Evolutionary conservation across 2,329 filamentous ascomycete species (phyloP).

Genomic region (Pyrenochaeta sp.): DNA sequence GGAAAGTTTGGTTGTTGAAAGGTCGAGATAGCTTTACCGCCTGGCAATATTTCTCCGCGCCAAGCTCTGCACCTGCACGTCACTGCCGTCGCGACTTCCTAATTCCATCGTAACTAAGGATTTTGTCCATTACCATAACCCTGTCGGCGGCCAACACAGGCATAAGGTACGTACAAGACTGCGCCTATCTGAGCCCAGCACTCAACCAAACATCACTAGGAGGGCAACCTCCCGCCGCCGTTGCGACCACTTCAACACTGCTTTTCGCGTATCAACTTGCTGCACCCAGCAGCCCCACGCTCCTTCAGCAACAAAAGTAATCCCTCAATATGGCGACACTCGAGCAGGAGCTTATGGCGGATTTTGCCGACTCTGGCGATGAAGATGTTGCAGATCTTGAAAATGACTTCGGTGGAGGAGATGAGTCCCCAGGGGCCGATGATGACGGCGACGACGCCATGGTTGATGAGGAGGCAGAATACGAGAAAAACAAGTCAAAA

Average conservation of each 20-base stretch:
- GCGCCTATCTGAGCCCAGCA: constrained; percentile 17
- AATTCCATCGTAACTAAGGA: neutral
- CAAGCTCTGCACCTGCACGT: constrained; percentile 27
- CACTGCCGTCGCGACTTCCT: constrained; percentile 17
- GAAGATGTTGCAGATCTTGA: constrained; percentile 47
- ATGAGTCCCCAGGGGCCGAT: constrained; percentile 45
- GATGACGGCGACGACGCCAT: constrained; percentile 69
- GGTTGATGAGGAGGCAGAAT: constrained; percentile 67
- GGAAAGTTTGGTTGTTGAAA: constrained; percentile 14
- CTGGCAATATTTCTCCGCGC: constrained; percentile 30
- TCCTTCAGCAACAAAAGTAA: neutral
- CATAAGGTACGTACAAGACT: constrained; percentile 33
- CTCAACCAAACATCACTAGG: constrained; percentile 31
- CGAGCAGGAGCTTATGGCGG: constrained; percentile 90
- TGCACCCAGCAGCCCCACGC: neutral
- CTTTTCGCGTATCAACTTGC: neutral
- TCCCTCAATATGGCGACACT: constrained; percentile 75
- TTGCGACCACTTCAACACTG: constrained; percentile 9
- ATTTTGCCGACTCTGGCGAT: constrained; percentile 86
- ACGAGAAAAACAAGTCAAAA: constrained; percentile 68
- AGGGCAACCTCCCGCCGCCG: constrained; percentile 34
- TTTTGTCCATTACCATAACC: neutral
- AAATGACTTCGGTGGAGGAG: constrained; percentile 49
- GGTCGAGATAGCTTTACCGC: constrained; percentile 5
- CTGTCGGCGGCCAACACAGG: constrained; percentile 21